phyloP scores from a whole-genome alignment of 257 asterid genomes.

The Fraxinus anomala region DNA sequence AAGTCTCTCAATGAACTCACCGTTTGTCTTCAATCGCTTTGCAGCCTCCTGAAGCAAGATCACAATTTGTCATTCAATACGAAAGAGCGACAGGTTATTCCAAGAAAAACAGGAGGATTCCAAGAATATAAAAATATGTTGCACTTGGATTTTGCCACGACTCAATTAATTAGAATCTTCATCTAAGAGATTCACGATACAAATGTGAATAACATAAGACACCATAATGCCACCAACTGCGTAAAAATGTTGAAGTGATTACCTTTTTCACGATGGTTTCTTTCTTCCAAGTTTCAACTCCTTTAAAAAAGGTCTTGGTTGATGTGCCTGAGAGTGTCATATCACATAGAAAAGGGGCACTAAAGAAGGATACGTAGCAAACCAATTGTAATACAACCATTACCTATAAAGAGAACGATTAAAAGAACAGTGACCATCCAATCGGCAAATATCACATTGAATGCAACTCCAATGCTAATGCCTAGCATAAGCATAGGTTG shows the following conservation, averaged over 20 bases:
- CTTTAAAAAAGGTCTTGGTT: conserved; percentile 81
- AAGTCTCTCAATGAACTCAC: conserved; percentile 41
- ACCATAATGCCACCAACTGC: background rate
- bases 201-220: background rate
- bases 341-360: conserved; percentile 18
- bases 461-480: conserved; percentile 89
- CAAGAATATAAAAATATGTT: background rate
- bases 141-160: background rate
- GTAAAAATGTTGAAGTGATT: conserved; percentile 11
- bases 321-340: conserved; percentile 63
- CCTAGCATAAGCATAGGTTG: conserved; percentile 99
- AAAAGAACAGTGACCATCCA: conserved; percentile 99
- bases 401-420: conserved; percentile 81
- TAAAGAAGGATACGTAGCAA: conserved; percentile 10
- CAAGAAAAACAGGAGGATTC: background rate
- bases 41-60: conserved; percentile 66
- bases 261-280: conserved; percentile 85
- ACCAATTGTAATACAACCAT: conserved; percentile 18
- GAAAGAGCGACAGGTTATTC: background rate
- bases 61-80: conserved; percentile 15
- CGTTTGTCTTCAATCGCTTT: conserved; percentile 45
- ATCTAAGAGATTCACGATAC: background rate
- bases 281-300: conserved; percentile 89
- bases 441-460: conserved; percentile 89
- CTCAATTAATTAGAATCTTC: background rate